A percentile compares a stretch with the other conserved stretches of the same genome.
Conservation (phyloP, 75 land plant genomes). For the Ceratopteris richardii region DNA sequence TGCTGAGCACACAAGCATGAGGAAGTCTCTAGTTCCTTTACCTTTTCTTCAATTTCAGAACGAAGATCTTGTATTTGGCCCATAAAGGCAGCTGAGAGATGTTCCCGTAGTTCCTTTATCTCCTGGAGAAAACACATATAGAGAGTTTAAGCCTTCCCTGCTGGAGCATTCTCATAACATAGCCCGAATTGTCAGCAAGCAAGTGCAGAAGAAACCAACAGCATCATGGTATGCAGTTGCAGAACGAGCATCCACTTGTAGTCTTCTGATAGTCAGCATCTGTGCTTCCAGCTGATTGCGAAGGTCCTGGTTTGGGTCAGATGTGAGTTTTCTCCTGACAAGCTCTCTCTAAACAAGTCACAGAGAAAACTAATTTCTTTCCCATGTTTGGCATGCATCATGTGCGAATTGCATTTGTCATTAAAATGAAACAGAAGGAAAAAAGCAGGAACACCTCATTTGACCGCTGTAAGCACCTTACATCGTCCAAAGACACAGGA, state of each 20-base stretch:
- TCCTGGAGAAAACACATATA: constrained; percentile 35
- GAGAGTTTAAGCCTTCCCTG: neutral
- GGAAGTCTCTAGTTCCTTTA: constrained; percentile 37
- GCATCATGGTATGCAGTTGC: constrained; percentile 52
- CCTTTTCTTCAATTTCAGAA: constrained; percentile 33
- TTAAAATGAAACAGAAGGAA: neutral
- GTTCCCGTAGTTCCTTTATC: constrained; percentile 54
- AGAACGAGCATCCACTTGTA: constrained; percentile 55
- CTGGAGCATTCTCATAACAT: too few species aligned
- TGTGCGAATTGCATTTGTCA: neutral
- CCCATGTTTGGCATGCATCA: neutral
- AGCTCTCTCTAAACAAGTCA: neutral
- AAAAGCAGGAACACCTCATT: constrained; percentile 52
- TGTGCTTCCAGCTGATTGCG: constrained; percentile 75
- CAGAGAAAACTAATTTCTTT: neutral
- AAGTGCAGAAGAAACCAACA: constrained; percentile 27
- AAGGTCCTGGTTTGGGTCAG: constrained; percentile 50
- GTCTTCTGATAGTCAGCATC: constrained; percentile 47
- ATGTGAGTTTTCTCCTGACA: neutral
- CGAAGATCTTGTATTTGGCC: constrained; percentile 54
- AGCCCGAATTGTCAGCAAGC: neutral
- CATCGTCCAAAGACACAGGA: constrained; percentile 89
- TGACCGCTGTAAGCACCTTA: constrained; percentile 81
- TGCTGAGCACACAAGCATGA: constrained; percentile 37
- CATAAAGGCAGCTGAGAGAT: constrained; percentile 33